Evolutionary conservation across 1,139 yeast species (phyloP).

Genomic region (Hansenula sp.): DNA sequence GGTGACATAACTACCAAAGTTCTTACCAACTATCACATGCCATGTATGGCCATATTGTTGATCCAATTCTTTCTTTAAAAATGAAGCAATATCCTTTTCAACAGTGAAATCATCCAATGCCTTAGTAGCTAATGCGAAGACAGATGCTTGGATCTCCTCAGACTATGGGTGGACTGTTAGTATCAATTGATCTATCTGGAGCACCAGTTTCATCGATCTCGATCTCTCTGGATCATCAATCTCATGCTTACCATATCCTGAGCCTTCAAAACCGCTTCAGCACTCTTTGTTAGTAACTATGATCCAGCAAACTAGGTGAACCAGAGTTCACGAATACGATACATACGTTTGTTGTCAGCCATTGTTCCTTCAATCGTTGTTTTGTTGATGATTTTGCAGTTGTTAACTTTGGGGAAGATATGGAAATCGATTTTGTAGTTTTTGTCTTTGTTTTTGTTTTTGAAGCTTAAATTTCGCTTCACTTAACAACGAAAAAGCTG

Average conservation of each 20-base stretch:
- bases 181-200: too few relatives aligned
- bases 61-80: conserved; percentile 73
- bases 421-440: too few relatives aligned
- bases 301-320: background rate
- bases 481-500: too few relatives aligned
- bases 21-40: conserved; percentile 94
- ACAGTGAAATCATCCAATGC: conserved; percentile 46
- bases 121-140: conserved; percentile 54
- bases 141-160: conserved; percentile 55
- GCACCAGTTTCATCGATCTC: too few relatives aligned
- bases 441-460: too few relatives aligned
- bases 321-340: background rate
- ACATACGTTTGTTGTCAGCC: conserved; percentile 2
- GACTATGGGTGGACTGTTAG: conserved; percentile 26
- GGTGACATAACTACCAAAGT: conserved; percentile 91
- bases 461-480: too few relatives aligned
- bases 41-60: conserved; percentile 74
- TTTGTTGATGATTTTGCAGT: background rate
- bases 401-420: too few relatives aligned
- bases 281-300: conserved; percentile 5
- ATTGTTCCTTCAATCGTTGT: background rate
- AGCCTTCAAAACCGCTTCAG: conserved; percentile 35
- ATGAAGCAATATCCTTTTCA: conserved; percentile 78
- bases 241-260: conserved; percentile 35
- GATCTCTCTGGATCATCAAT: background rate